phyloP scores from a whole-genome alignment of 805 yeast species.

The Kodamaea leandrae region DNA sequence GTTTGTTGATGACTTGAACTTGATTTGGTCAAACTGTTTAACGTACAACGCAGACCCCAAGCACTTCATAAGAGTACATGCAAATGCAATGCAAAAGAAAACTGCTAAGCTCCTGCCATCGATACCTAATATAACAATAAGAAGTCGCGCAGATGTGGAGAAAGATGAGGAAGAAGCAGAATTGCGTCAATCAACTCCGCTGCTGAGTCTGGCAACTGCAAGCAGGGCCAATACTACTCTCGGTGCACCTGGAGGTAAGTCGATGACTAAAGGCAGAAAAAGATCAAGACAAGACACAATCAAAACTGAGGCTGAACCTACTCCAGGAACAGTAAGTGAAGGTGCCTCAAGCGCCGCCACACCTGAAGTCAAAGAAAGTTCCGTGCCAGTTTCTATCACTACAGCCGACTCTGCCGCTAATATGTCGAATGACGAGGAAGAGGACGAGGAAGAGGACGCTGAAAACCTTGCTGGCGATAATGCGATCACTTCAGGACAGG shows the following conservation, averaged over 20 bases:
- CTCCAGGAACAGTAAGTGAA: background rate
- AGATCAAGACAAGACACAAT: slow-evolving; percentile 35
- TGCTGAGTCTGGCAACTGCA: slow-evolving; percentile 6
- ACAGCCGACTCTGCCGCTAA: slow-evolving; percentile 24
- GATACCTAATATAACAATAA: slow-evolving; percentile 83
- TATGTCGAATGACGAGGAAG: slow-evolving; percentile 24
- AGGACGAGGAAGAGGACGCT: slow-evolving; percentile 36
- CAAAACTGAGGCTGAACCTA: slow-evolving; percentile 25
- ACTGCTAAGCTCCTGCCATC: slow-evolving; percentile 71
- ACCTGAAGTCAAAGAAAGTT: slow-evolving; percentile 7
- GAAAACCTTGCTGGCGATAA: slow-evolving; percentile 5
- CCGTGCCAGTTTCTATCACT: background rate
- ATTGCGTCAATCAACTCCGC: slow-evolving; percentile 23
- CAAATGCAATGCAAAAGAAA: slow-evolving; percentile 93
- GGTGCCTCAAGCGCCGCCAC: slow-evolving; percentile 15
- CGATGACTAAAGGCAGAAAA: slow-evolving; percentile 41
- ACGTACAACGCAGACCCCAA: slow-evolving; percentile 93
- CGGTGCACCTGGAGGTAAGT: slow-evolving; percentile 29
- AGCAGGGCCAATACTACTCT: slow-evolving; percentile 14
- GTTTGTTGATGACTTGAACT: slow-evolving; percentile 92
- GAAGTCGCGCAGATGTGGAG: slow-evolving; percentile 71
- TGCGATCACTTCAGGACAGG: background rate
- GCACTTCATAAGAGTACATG: slow-evolving; percentile 87
- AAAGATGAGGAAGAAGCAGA: slow-evolving; percentile 50
- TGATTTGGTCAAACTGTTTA: slow-evolving; percentile 93